phyloP scores from a whole-genome alignment of 192 early-diverging fungal species.

The Podochytrium sp. region DNA sequence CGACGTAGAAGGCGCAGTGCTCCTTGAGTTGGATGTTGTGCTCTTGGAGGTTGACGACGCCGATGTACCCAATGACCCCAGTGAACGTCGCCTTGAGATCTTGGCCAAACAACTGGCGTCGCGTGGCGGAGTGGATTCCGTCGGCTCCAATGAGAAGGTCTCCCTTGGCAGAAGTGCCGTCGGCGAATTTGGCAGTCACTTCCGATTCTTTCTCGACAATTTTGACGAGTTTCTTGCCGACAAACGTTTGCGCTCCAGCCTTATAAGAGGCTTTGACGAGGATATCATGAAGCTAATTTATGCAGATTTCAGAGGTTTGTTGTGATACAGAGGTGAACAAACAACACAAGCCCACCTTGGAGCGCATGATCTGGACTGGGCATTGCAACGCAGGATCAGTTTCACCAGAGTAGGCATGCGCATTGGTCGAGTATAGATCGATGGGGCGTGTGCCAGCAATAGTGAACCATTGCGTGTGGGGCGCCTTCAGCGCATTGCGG shows the following conservation, averaged over 20 bases:
- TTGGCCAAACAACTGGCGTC: slow-evolving; percentile 39
- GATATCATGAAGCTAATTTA: slow-evolving; percentile 2
- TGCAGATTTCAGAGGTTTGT: background rate
- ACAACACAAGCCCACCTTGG: background rate
- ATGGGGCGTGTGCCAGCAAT: slow-evolving; percentile 3
- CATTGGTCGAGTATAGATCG: background rate
- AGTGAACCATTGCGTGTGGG: background rate
- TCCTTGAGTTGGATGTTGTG: slow-evolving; percentile 1
- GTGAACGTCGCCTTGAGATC: slow-evolving; percentile 15
- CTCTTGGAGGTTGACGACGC: slow-evolving; percentile 1
- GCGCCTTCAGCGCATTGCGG: background rate
- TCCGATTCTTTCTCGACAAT: background rate
- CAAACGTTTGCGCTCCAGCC: slow-evolving; percentile 8
- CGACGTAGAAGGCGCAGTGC: slow-evolving; percentile 3
- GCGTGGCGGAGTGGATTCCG: slow-evolving; percentile 16
- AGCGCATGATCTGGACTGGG: slow-evolving; percentile 7
- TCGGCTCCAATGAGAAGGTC: slow-evolving; percentile 24
- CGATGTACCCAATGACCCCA: slow-evolving; percentile 18
- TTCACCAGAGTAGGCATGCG: background rate
- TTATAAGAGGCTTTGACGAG: slow-evolving; percentile 1
- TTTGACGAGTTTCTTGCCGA: background rate
- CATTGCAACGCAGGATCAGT: background rate
- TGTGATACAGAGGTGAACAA: background rate
- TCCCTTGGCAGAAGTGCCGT: background rate
- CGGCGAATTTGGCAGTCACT: background rate